Evolutionary conservation across 306 rosid genomes (phyloP).

Genomic region (Prunus davidiana): DNA sequence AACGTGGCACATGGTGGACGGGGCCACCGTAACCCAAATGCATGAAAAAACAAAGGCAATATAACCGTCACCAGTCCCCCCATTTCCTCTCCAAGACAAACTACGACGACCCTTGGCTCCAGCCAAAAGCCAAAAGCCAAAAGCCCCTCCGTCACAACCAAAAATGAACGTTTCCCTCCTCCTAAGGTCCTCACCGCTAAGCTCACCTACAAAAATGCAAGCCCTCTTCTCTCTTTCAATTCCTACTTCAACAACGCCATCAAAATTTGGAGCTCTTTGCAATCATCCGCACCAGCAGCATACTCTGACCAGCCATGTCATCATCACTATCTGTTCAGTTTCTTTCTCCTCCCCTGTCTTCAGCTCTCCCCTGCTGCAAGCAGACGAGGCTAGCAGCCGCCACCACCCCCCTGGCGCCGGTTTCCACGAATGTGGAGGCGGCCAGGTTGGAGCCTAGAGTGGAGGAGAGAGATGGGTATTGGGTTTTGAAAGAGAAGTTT

Average conservation of each 20-base stretch:
- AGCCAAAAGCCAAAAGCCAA: constrained; percentile 75
- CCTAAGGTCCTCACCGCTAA: constrained; percentile 39
- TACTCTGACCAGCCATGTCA: constrained; percentile 32
- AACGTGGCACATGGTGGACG: no score
- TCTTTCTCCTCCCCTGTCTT: constrained; percentile 40
- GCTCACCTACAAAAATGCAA: constrained; percentile 54
- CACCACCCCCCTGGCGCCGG: constrained; percentile 35
- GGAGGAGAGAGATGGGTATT: constrained; percentile 68
- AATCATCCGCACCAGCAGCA: not conserved
- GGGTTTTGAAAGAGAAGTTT: constrained; percentile 76
- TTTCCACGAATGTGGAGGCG: constrained; percentile 28
- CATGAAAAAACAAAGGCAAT: not conserved
- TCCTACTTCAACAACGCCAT: not conserved
- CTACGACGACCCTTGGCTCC: constrained; percentile 47
- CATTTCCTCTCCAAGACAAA: not conserved
- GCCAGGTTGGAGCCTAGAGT: constrained; percentile 73
- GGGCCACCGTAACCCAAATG: not conserved
- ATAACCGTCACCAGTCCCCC: not conserved
- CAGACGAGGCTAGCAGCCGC: constrained; percentile 41
- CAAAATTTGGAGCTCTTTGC: constrained; percentile 1
- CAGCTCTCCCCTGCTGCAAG: constrained; percentile 20
- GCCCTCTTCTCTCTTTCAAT: constrained; percentile 11
- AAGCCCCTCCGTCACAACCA: not conserved
- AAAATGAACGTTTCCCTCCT: constrained; percentile 36
- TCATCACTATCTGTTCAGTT: constrained; percentile 58